Percentiles rank a stretch among this genome's conserved stretches.
Conservation (phyloP, 108 stramenopile species). For the Nannochloropsis gaditana region DNA sequence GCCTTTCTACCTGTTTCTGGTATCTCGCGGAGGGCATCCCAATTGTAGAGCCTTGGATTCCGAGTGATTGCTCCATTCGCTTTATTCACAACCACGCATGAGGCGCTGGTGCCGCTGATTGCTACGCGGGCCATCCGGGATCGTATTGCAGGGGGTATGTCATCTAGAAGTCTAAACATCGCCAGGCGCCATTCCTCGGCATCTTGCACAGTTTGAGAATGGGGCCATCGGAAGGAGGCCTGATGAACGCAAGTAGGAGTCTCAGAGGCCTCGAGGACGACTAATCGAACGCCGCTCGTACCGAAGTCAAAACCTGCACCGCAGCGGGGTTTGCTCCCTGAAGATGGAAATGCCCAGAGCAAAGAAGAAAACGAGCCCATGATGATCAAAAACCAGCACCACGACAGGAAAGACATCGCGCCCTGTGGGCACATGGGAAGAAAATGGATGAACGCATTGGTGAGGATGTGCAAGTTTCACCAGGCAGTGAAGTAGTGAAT, state of each 20-base stretch:
- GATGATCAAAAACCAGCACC: background rate
- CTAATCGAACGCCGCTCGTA: slow-evolving; percentile 30
- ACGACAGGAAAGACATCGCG: no score
- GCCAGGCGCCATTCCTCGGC: slow-evolving; percentile 45
- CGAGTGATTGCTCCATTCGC: slow-evolving; percentile 28
- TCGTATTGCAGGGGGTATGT: slow-evolving; percentile 28
- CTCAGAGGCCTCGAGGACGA: slow-evolving; percentile 14
- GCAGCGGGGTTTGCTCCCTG: background rate
- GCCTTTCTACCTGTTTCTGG: slow-evolving; percentile 23
- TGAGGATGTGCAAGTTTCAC: no score
- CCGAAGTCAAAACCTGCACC: slow-evolving; percentile 48
- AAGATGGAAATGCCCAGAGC: background rate
- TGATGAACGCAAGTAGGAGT: slow-evolving; percentile 31
- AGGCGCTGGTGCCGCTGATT: slow-evolving; percentile 49
- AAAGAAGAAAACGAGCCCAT: background rate
- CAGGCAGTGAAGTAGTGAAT: no score
- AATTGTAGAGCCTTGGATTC: slow-evolving; percentile 44
- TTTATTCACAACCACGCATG: slow-evolving; percentile 40
- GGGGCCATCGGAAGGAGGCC: slow-evolving; percentile 28
- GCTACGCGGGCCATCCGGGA: slow-evolving; percentile 37
- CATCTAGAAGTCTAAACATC: slow-evolving; percentile 32
- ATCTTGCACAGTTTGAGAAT: slow-evolving; percentile 38
- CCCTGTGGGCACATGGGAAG: no score
- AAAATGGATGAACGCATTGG: no score
- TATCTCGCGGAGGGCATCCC: slow-evolving; percentile 36